Base-by-base conservation (phyloP, 495 filamentous ascomycete species). In the Lophium mytilinum region DNA sequence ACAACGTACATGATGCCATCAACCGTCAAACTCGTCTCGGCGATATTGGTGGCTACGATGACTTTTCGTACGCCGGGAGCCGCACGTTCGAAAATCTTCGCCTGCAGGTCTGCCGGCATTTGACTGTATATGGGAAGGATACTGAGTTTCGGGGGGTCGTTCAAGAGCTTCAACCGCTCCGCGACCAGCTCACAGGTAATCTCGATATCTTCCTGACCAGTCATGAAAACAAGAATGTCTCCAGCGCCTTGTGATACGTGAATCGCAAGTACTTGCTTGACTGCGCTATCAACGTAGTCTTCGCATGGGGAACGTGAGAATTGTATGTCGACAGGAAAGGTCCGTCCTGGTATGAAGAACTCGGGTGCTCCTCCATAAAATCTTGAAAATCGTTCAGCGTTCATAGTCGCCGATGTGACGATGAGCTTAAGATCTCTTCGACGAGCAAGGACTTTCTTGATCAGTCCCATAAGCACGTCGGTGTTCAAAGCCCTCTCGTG, bases 1-100 rank as follows among this genome's bases (percentile, higher is more conserved):
- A 99, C 91, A 51, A 99, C 94, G 64, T 92, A 99, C 91, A 97
- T 96, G 64, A 99, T 97, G 57, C 94, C 94, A 63, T 99, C 94
- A 9, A 99, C 94, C 0, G 94, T 99, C 74, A 99, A 78, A 76
- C 88, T 94, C 0, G 94, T 99, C 68, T 99, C 94, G 3, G 94
- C 94, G 68, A 99, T 97, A 61, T 99, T 99, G 1, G 94, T 99
- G 9, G 94, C 94, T 12, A 99, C 94, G 55, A 99, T 96, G 58
- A 94, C 91, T 67, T 99, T 99, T 33, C 94, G 82, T 0, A 96
- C 92, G 0, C 94, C 94, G 0, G 90, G 85, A 3, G 86, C 76
- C 6, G 94, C 94, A 55, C 83, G 82, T 61, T 99, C 91, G 66
- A 99, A 99, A 56, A 99, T 96, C 72, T 90, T 97, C 24, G 94